A percentile compares a stretch with the other conserved stretches of the same genome.
Evolutionary conservation across 352 stramenopile genomes (phyloP).

Genomic region (Peronospora destructor): DNA sequence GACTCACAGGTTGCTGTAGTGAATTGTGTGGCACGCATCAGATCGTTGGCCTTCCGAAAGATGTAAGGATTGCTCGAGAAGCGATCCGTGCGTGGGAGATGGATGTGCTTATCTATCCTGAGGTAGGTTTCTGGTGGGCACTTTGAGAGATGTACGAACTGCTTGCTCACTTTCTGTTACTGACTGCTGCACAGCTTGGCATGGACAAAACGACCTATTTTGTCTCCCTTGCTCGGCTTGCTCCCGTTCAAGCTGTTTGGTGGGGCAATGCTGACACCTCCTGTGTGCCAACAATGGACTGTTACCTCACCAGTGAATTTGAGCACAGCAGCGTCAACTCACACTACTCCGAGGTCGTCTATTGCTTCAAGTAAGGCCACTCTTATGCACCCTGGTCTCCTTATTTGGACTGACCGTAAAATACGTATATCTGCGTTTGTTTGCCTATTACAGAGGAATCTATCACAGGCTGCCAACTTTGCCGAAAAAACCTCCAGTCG

Average conservation of each 20-base stretch:
- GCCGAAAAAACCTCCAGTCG: conserved; percentile 34
- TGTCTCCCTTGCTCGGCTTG: conserved; percentile 55
- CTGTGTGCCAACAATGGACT: conserved; percentile 58
- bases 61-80: conserved; percentile 34
- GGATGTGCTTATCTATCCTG: conserved; percentile 68
- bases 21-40: conserved; percentile 9
- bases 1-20: background rate
- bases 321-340: conserved; percentile 38
- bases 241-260: conserved; percentile 63
- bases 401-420: background rate
- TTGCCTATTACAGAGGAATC: conserved; percentile 36
- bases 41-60: conserved; percentile 48
- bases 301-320: conserved; percentile 59
- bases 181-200: conserved; percentile 39
- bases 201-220: conserved; percentile 80
- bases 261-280: conserved; percentile 73
- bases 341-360: conserved; percentile 57
- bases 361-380: conserved; percentile 48
- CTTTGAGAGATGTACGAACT: background rate
- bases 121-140: conserved; percentile 30
- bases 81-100: conserved; percentile 45
- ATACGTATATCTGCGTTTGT: background rate
- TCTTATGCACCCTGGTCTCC: background rate
- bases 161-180: conserved; percentile 5
- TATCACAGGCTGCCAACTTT: conserved; percentile 42